Base-by-base conservation (phyloP, 148 eudicot species). In the Rhododendron kiyosumense region DNA sequence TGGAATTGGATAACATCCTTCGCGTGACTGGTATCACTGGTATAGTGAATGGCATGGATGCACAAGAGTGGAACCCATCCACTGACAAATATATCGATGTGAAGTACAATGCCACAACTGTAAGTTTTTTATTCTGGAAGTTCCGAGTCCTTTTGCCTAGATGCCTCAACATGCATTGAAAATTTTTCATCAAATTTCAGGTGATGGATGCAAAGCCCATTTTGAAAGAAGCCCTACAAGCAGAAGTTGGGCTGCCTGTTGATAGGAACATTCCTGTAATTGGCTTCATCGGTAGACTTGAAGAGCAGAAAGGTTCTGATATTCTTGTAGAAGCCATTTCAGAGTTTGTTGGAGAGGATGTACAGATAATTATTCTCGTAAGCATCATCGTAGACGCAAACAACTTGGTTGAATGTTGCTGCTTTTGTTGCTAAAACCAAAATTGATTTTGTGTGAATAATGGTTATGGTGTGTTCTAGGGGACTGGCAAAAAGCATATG, bases 231-330 rank as follows among this genome's bases (percentile, higher is more conserved):
- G 92, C 98, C 80, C 95, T 97, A 24, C 96, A 95, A 93, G 98
- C 98, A 77, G 95, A 86, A 90, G 95, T 93, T 57, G 99, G 99
- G 14, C 92, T 97, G 82, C 96, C 96, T 10, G 91, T 95, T 7
- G 98, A 95, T 79, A 90, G 90, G 69, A 88, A 91, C 63, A 88
- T 94, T 67, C 99, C 99, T 24, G 79, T 97, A 14, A 97, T 97
- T 54, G 99, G 99, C 69, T 97, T 97, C 90, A 97, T 97, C 71
- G 99, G 99, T 73, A 93, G 99, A 83, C 93, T 97, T 46, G 99
- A 97, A 90, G 98, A 95, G 88, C 99, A 97, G 83, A 97, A 97
- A 83, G 99, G 99, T 12, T 94, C 98, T 32, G 99, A 97, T 89
- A 95, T 97, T 86, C 93, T 97, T 41, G 95, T 89, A 36, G 94